phyloP scores from a whole-genome alignment of 2,329 filamentous ascomycete species.

The Xylaria sp. region DNA sequence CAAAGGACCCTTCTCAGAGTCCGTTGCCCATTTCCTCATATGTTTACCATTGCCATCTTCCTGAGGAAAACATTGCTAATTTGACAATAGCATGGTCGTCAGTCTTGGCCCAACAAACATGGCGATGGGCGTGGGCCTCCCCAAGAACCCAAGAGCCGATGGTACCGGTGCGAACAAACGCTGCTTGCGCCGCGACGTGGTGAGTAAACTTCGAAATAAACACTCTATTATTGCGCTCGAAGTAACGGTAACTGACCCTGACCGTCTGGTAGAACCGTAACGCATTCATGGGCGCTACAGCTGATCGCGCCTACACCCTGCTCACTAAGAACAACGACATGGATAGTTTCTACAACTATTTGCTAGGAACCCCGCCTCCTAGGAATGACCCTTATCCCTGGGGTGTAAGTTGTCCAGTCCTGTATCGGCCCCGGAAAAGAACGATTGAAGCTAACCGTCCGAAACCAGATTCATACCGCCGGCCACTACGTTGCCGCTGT shows the following conservation, averaged over 20 bases:
- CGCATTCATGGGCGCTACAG: conserved; percentile 53
- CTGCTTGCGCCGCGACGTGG: conserved; percentile 56
- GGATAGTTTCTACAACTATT: conserved; percentile 54
- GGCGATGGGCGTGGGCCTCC: conserved; percentile 45
- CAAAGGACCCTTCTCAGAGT: conserved; percentile 60
- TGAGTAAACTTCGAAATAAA: background rate
- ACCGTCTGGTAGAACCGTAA: conserved; percentile 46
- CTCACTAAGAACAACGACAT: conserved; percentile 54
- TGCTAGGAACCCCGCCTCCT: conserved; percentile 53
- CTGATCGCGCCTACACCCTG: conserved; percentile 50
- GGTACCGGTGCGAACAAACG: conserved; percentile 55
- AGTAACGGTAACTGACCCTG: background rate
- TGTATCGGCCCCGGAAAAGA: background rate
- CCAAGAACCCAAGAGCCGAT: conserved; percentile 51
- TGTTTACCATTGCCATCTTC: no score
- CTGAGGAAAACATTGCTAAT: conserved; percentile 6
- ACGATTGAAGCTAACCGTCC: conserved; percentile 29
- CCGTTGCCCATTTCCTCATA: conserved; percentile 34
- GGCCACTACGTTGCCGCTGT: conserved; percentile 54
- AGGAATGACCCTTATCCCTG: conserved; percentile 53
- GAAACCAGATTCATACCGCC: conserved; percentile 50
- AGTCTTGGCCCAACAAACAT: conserved; percentile 54
- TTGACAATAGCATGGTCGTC: conserved; percentile 54
- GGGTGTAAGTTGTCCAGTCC: conserved; percentile 49
- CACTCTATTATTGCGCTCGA: background rate